Evolutionary conservation across 2,329 filamentous ascomycete genomes (phyloP), one percentile per base, ranked within the genome.

Genomic region (Colletotrichum spaethianum): DNA sequence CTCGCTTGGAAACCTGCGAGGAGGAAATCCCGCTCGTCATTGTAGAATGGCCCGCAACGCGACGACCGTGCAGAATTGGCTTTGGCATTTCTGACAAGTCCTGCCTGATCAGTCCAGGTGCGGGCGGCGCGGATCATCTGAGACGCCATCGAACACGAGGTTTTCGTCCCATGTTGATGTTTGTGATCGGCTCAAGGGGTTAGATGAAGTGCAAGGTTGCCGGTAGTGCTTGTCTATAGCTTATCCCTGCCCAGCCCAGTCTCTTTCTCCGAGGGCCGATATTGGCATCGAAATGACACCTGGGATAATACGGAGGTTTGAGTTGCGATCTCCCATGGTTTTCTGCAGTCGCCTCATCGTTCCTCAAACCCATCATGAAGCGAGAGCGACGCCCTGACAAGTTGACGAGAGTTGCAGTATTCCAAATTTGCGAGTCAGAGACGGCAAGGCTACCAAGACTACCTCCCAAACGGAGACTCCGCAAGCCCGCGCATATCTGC

Each of bases 101-200:
- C 23, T 38, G 18, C 59, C 59, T 44, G 12, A 31, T 70, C 33
- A 63, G 59, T 53, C 28, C 28, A 64, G 52, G 42, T 70, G 65
- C 59, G 64, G 69, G 69, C 59, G 69, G 65, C 65, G 65, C 46
- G 36, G 59, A 44, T 40, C 14, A 31, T 59, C 42, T 48, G 69
- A 72, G 61, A 70, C 66, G 60, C n/a, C 20, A 31, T 50, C 36
- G 55, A 64, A 53, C 28, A 36, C 53, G 53, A 70, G 59, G 28
- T 38, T 14, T 40, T 61, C 68, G 23, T 68, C 68, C 57, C 50
- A 68, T 68, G 64, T 53, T 9, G 26, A 40, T 40, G 46, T 44
- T 50, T 38, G 57, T 42, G 42, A 68, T 63, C 68, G 64, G 33
- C 68, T 63, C 57, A 50, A 55, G 50, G 57, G 57, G 11, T 44